Base-by-base conservation (phyloP, 768 basidiomycete genomes). In the Trametes maxima region DNA sequence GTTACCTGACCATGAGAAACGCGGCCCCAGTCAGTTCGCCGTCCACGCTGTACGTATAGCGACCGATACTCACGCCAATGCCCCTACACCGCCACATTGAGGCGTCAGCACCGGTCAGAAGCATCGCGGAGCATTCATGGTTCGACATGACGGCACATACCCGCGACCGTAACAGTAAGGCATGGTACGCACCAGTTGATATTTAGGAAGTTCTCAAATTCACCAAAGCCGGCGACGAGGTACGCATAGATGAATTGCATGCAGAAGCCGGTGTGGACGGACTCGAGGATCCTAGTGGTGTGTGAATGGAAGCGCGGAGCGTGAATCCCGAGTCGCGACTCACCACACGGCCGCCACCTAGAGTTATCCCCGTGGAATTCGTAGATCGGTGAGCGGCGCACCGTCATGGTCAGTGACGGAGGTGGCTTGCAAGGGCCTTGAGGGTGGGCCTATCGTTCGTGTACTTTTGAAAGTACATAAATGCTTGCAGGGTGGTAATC, bases 181-280 rank as follows among this genome's bases (percentile, higher is more conserved):
- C 16, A 28, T 8, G 13, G 14, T 1, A 54, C 62, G 47, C 37
- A 63, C 62, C 57, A 54, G 22, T 50, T 47, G 40, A 63, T 50
- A 10, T 42, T 24, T 10, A 58, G 28, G 47, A 63, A 49, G 14
- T 40, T 44, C 11, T 14, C 19, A 21, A 49, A 54, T 11, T 54
- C 42, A 13, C 56, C 52, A 46, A 63, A 63, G 14, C 62, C 62
- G 5, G 17, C 10, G 51, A 63, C 43, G 24, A 63, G 50, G 53
- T 63, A 63, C 19, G 24, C 53, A 22, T 63, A 63, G 14, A 59
- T 39, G 52, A 63, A 59, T 33, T 58, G 45, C 46, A 63, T 63
- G 53, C 62, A 63, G 47, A 59, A 63, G 13, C 35, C 62, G n/a
- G 62, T 63, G 48, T 63, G 62, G 21, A 63, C 42, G 22, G 57